Base-by-base conservation (phyloP, 73 alveolate genomes). In the Paramecium biaurelia region DNA sequence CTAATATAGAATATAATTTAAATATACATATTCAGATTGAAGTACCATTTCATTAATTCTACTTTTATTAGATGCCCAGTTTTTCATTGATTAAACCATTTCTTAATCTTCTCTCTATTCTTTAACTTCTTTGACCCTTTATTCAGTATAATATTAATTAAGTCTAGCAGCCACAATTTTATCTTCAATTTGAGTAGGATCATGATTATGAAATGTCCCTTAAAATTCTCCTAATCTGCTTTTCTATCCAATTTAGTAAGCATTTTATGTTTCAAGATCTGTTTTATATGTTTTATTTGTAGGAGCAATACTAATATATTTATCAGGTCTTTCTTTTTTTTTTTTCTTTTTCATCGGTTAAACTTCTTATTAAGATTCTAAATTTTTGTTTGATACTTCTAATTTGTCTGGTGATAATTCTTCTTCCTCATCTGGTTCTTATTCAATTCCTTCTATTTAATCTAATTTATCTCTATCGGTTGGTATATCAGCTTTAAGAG, bases 11-110 rank as follows among this genome's bases (percentile, higher is more conserved):
- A 5, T 5, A 26, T 8, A 20, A 34, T 34, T n/a, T 18, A 14
- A 4, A 47, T 47, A 47, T 76, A 76, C 89, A 76, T 76, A 76
- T 76, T 58, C 89, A 14, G 38, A 26, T 37, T 76, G 24, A 11
- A 76, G 23, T 15, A 37, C 24, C 89, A 76, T 76, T 38, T 76
- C 89, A 37, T 76, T 74, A n/a, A 76, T 43, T 76, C 89, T 76
- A 37, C 89, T 58, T 30, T 76, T 76, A 76, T 76, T 76, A 43
- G 26, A n/a, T n/a, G 89, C 70, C 89, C 89, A 76, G 12, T 76
- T 67, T 30, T 76, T 41, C 70, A 76, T 76, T 11, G 41, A 20
- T 37, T 34, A n/a, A 1, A 76, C 47, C 89, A 76, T 37, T 20
- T 76, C 89, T 12, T 10, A 9, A 76, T 76, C 89, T 30, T 76